Evolutionary conservation across 192 early-diverging fungal species (phyloP).

Genomic region (Phlyctochytrium planicorne): DNA sequence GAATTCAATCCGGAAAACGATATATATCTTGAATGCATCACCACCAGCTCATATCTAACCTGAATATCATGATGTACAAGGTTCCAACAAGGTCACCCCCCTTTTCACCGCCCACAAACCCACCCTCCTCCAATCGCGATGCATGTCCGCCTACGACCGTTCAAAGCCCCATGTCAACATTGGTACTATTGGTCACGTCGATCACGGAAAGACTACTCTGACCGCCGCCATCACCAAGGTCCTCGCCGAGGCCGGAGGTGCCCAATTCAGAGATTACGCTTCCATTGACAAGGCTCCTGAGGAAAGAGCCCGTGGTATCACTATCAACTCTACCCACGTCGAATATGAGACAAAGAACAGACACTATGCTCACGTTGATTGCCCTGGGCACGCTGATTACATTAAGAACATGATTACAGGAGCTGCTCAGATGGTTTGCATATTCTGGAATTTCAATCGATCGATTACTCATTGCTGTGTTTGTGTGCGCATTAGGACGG

Average conservation of each 20-base stretch:
- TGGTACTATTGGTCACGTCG: slow-evolving; percentile 98
- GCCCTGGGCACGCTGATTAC: slow-evolving; percentile 99
- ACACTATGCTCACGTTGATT: slow-evolving; percentile 97
- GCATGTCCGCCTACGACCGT: slow-evolving; percentile 75
- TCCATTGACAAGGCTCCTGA: slow-evolving; percentile 99
- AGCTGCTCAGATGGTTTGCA: slow-evolving; percentile 85
- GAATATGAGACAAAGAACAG: slow-evolving; percentile 90
- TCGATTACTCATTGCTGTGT: neutral
- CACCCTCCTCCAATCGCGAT: too few species aligned
- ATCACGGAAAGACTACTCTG: slow-evolving; percentile 98
- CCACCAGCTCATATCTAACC: too few species aligned
- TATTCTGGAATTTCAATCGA: neutral
- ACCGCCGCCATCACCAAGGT: slow-evolving; percentile 99
- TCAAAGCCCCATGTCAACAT: slow-evolving; percentile 98
- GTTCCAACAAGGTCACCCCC: too few species aligned
- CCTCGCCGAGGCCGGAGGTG: slow-evolving; percentile 73
- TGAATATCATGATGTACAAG: too few species aligned
- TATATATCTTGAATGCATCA: too few species aligned
- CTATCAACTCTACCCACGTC: slow-evolving; percentile 94
- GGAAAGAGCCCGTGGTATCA: slow-evolving; percentile 97
- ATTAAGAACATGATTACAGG: slow-evolving; percentile 99
- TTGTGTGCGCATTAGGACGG: slow-evolving; percentile 68
- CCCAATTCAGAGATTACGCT: slow-evolving; percentile 91
- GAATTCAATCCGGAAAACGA: too few species aligned
- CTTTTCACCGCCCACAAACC: too few species aligned